These are phyloP conservation scores for Termitomyces sp. DNA, from an alignment of 768 basidiomycete genomes.

Conservation along the genomic window DNA sequence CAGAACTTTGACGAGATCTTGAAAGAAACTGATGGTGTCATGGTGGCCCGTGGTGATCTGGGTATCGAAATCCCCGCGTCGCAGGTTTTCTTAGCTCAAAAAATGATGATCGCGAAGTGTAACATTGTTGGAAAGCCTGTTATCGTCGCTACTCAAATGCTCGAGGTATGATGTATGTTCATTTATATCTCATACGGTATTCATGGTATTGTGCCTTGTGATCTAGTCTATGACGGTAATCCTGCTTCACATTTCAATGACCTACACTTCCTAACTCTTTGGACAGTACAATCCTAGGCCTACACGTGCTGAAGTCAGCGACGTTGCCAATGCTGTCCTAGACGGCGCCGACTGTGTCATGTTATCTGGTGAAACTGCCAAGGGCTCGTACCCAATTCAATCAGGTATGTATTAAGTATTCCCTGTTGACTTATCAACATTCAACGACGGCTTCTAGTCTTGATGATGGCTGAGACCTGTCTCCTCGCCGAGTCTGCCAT, in stretches of 20 bases:
- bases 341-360: slow-evolving; percentile 99
- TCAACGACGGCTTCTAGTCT: slow-evolving; percentile 41
- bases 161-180: slow-evolving; percentile 56
- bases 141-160: slow-evolving; percentile 99
- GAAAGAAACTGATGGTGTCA: slow-evolving; percentile 93
- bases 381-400: slow-evolving; percentile 93
- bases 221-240: slow-evolving; percentile 86
- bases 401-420: slow-evolving; percentile 53
- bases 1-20: slow-evolving; percentile 99
- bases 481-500: slow-evolving; percentile 93
- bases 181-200: slow-evolving; percentile 8
- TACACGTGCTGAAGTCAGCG: slow-evolving; percentile 97
- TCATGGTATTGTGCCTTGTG: background rate
- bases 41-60: slow-evolving; percentile 99
- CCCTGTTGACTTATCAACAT: background rate
- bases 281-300: slow-evolving; percentile 92
- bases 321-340: slow-evolving; percentile 98
- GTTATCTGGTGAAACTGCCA: slow-evolving; percentile 99
- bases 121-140: slow-evolving; percentile 97
- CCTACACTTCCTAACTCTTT: slow-evolving; percentile 6
- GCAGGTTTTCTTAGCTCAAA: slow-evolving; percentile 98
- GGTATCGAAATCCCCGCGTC: slow-evolving; percentile 99
- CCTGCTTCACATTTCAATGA: background rate
- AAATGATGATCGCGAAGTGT: slow-evolving; percentile 99
- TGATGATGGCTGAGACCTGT: slow-evolving; percentile 99